Evolutionary conservation across 2,329 filamentous ascomycete species (phyloP).

Genomic region (Fusarium chlamydosporum): DNA sequence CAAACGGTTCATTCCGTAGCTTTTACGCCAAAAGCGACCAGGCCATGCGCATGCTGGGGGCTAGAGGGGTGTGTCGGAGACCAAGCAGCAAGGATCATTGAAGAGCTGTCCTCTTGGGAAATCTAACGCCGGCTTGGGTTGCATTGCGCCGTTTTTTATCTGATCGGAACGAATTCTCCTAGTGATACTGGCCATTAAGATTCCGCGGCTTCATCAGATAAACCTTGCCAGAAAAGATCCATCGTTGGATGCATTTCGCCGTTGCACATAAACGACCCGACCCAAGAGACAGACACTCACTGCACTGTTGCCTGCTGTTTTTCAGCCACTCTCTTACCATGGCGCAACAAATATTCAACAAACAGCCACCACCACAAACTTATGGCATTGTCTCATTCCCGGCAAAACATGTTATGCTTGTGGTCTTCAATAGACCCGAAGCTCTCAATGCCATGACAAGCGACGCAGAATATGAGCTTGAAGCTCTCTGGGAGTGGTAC

Average conservation of each 20-base stretch:
- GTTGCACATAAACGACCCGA: constrained; percentile 18
- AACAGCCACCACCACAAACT: constrained; percentile 37
- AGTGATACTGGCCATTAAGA: constrained; percentile 17
- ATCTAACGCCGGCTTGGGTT: constrained; percentile 25
- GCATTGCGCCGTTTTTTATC: constrained; percentile 32
- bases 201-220: constrained; percentile 39
- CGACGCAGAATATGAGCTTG: constrained; percentile 54
- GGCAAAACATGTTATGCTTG: constrained; percentile 46
- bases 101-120: constrained; percentile 13
- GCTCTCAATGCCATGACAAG: constrained; percentile 49
- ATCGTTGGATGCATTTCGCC: constrained; percentile 2
- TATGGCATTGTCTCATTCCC: constrained; percentile 49
- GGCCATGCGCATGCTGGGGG: background rate
- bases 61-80: constrained; percentile 19
- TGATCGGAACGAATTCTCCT: constrained; percentile 23
- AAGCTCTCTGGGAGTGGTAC: constrained; percentile 70
- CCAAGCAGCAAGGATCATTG: constrained; percentile 10
- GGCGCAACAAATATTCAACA: constrained; percentile 39
- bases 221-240: constrained; percentile 18
- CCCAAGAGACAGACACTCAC: background rate
- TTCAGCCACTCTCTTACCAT: constrained; percentile 23
- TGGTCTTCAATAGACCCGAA: constrained; percentile 45
- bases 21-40: constrained; percentile 28
- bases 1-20: constrained; percentile 42
- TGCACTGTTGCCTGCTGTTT: background rate